Conservation (phyloP, 352 stramenopile genomes). For the Pythium sukuiense region DNA sequence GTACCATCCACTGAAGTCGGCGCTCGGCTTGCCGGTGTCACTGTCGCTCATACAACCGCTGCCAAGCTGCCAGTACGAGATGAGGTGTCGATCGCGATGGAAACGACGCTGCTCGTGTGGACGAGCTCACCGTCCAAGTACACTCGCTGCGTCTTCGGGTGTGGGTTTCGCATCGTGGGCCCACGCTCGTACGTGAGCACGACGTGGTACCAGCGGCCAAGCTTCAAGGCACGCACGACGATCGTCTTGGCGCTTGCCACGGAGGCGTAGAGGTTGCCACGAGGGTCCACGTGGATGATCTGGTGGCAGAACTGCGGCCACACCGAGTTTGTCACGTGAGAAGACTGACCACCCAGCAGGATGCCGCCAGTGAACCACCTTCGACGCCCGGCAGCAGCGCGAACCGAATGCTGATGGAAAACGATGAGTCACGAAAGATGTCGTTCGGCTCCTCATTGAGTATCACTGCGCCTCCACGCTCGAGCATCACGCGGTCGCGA, state of each 20-base stretch:
- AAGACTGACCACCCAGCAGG: slow-evolving; percentile 1
- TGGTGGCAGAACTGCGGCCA: background rate
- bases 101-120: background rate
- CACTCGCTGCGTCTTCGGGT: too few relatives aligned
- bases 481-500: too few relatives aligned
- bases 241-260: background rate
- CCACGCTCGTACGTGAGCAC: background rate
- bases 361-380: background rate
- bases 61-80: background rate
- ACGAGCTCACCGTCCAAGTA: slow-evolving; percentile 9
- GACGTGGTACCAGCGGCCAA: slow-evolving; percentile 10
- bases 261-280: slow-evolving; percentile 19
- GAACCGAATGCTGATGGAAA: slow-evolving; percentile 11
- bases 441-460: background rate
- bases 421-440: background rate
- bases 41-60: background rate
- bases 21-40: too few relatives aligned
- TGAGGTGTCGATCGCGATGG: background rate
- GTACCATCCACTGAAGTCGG: background rate
- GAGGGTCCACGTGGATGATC: slow-evolving; percentile 16
- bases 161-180: too few relatives aligned
- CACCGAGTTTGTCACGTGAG: background rate
- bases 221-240: background rate
- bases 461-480: background rate
- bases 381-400: background rate